Evolutionary conservation across 352 stramenopile species (phyloP), one percentile per base, ranked within the genome.

Genomic region (Phytophthora hibernalis): DNA sequence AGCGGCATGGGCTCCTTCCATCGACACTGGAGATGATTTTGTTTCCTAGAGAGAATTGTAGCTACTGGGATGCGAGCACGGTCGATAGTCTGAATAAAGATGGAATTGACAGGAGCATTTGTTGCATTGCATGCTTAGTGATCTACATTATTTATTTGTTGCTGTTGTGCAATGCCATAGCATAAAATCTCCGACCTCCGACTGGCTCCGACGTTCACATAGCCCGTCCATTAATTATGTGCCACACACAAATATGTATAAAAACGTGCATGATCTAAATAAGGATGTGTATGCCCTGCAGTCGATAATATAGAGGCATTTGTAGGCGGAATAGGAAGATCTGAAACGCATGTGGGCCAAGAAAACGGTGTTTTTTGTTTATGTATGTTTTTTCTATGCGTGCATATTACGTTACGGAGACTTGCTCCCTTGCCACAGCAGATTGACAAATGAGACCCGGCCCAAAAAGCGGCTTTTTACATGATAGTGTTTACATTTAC

Each of bases 11-110:
- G 6, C 52, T 50, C 15, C 12, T 26, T 7, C 28, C 47, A 15
- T n/a, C n/a, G 2, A 42, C 28, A 5, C 26, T 54, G 16, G 28
- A 54, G 12, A 54, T 26, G 5, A 54, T 42, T 42, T 8, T 54
- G 5, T 54, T 54, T 26, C 21, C 42, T 12, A 26, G 47, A 4
- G 24, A 42, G 28, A 54, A 54, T 40, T 26, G 47, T 18, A 11
- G 5, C 8, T 54, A 26, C 16, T 54, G 28, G 28, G 47, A 54
- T 42, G 47, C 44, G 6, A 51, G 44, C 44, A 51, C 21, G 22
- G 44, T 35, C 11, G 22, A 51, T 35, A 8, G 37, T 20, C 13
- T 43, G 13, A n/a, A 20, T 43, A 21, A n/a, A 6, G 5, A 3
- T 43, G 31, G 31, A 37, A 37, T 37, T 13, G 7, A 37, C 11